Evolutionary conservation across 495 filamentous ascomycete species (phyloP), one percentile per base, ranked within the genome.

Genomic region (Lichenothelia convexa): DNA sequence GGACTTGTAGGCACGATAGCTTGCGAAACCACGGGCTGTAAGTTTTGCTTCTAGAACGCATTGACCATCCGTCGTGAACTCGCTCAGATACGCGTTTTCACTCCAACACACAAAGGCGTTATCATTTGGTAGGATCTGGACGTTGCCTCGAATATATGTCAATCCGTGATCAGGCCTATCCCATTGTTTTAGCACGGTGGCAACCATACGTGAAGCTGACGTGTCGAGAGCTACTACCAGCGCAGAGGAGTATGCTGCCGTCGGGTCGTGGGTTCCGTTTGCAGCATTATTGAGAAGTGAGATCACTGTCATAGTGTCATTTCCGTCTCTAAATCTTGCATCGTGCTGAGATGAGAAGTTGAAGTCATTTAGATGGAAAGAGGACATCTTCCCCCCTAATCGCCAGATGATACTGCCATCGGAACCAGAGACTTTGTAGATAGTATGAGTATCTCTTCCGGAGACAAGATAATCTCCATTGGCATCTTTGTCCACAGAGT

Each of bases 381-480:
- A 12, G 15, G 27, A 11, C 17, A 26, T 35, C 18, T 35, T 31
- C 13, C 16, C 8, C 13, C 15, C 16, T 16, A 50, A 38, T 2
- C 32, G 20, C 47, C 47, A 50, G 13, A 50, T 42, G 21, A 48
- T 42, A 18, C 21, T 29, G 15, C 35, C 36, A 32, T 47, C 42
- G 18, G 20, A 27, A 12, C n/a, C 34, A 20, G 18, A 24, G 41
- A 47, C 40, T 9, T 32, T 21, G 35, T 45, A 45, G 9, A 44
- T 23, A 21, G 36, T 30, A 18, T 26, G 21, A 5, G 30, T 42
- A 16, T 41, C 40, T 5, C 47, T 26, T 3, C 33, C 36, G 5
- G 41, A 47, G 3, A 50, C 35, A 2, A 50, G 38, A 27, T 42
- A 50, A 29, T 48, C 29, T 19, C 47, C 45, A 21, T 30, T 40